Conservation (phyloP, 1,284 basidiomycete species). For the Tilletia indica region DNA sequence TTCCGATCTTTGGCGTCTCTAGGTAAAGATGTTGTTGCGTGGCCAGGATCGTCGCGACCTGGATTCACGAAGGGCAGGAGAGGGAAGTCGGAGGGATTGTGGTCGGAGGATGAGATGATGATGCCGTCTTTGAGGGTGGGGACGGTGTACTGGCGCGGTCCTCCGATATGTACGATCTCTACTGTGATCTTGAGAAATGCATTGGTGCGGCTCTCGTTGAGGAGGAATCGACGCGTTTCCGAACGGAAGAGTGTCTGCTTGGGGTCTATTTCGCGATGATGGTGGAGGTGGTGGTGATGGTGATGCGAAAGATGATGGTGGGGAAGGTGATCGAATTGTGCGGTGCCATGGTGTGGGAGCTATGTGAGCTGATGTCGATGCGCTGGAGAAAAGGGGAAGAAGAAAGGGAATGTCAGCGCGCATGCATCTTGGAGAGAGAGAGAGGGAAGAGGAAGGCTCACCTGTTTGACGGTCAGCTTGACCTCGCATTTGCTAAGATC, state of each 20-base stretch:
- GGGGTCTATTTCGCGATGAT: constrained; percentile 21
- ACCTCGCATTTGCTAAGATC: constrained; percentile 36
- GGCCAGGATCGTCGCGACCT: background rate
- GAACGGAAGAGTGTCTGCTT: constrained; percentile 27
- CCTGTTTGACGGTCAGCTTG: constrained; percentile 40
- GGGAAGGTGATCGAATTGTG: constrained; percentile 41
- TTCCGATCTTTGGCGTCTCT: constrained; percentile 3
- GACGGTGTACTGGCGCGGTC: constrained; percentile 64
- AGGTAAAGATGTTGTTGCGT: too few relatives aligned
- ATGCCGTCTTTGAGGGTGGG: constrained; percentile 43
- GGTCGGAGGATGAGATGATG: constrained; percentile 11
- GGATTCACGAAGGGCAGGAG: background rate
- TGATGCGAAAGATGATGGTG: constrained; percentile 35
- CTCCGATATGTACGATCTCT: constrained; percentile 64
- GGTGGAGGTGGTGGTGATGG: constrained; percentile 32
- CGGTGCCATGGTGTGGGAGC: constrained; percentile 28
- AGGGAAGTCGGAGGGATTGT: background rate
- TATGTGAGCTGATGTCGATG: constrained; percentile 22
- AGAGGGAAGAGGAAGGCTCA: constrained; percentile 22
- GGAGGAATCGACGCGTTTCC: constrained; percentile 69
- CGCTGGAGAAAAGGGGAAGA: constrained; percentile 18
- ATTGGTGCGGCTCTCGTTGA: constrained; percentile 74
- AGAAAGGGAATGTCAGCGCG: background rate
- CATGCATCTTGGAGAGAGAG: background rate
- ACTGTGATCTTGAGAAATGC: constrained; percentile 71